Conservation (phyloP, 495 filamentous ascomycete genomes). For the Bathelium albidoporum region DNA sequence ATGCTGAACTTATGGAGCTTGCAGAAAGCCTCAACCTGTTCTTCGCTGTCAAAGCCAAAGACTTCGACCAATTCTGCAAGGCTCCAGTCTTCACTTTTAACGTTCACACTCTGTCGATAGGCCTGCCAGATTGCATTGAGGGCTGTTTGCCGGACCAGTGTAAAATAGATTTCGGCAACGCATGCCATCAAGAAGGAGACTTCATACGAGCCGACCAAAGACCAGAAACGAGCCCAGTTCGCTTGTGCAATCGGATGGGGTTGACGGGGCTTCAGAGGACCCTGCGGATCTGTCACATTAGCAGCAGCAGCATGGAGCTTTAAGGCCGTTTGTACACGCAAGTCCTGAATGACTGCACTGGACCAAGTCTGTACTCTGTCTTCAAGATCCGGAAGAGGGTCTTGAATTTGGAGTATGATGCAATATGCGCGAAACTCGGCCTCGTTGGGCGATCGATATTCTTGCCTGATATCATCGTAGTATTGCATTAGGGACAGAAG, state of each 20-base stretch:
- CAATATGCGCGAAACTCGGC: slow-evolving; percentile 85
- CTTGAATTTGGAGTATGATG: slow-evolving; percentile 71
- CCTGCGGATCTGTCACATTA: slow-evolving; percentile 53
- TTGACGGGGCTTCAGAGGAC: slow-evolving; percentile 50
- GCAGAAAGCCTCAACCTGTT: slow-evolving; percentile 60
- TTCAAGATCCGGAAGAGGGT: slow-evolving; percentile 58
- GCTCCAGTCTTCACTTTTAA: slow-evolving; percentile 60
- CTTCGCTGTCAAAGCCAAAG: slow-evolving; percentile 62
- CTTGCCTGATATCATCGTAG: slow-evolving; percentile 62
- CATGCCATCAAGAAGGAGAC: slow-evolving; percentile 90
- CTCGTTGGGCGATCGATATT: slow-evolving; percentile 56
- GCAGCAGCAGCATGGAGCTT: slow-evolving; percentile 58
- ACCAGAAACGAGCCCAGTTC: slow-evolving; percentile 64
- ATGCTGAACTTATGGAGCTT: slow-evolving; percentile 59
- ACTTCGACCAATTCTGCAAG: slow-evolving; percentile 52
- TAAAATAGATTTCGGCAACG: slow-evolving; percentile 86
- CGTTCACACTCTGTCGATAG: slow-evolving; percentile 43
- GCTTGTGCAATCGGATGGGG: slow-evolving; percentile 49
- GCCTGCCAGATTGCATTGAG: slow-evolving; percentile 57
- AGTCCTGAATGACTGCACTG: slow-evolving; percentile 41
- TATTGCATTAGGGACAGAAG: slow-evolving; percentile 79
- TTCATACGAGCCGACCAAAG: slow-evolving; percentile 53
- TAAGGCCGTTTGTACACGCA: slow-evolving; percentile 53
- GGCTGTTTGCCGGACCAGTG: slow-evolving; percentile 62
- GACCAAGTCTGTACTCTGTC: slow-evolving; percentile 67